A percentile compares a stretch with the other conserved stretches of the same genome.
These are phyloP conservation scores for Lentinula boryana DNA, from an alignment of 768 basidiomycete species.

Conservation along the genomic window DNA sequence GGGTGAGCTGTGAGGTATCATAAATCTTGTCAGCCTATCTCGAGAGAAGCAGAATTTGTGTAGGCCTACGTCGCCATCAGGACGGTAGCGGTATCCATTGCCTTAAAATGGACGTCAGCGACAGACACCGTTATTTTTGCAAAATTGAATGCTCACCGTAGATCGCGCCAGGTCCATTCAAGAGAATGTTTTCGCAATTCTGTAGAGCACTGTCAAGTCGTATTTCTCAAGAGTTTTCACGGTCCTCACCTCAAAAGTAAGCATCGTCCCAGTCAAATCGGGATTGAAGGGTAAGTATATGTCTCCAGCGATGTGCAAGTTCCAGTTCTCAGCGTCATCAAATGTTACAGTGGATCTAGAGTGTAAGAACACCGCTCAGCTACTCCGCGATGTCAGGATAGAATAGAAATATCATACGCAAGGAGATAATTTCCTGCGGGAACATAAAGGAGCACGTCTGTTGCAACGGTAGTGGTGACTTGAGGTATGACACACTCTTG, in stretches of 20 bases:
- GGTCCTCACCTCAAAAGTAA: constrained; percentile 15
- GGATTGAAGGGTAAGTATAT: constrained; percentile 16
- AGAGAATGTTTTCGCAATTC: constrained; percentile 16
- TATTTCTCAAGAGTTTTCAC: not conserved
- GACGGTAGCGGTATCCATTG: constrained; percentile 18
- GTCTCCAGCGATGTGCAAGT: constrained; percentile 17
- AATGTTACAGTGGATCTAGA: constrained; percentile 12
- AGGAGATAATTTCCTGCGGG: constrained; percentile 17
- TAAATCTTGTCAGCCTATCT: not conserved
- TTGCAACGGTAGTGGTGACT: constrained; percentile 11
- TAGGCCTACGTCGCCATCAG: constrained; percentile 12
- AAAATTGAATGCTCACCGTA: not conserved
- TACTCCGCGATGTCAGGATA: not conserved
- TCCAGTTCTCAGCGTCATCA: constrained; percentile 16
- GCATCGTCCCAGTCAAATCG: constrained; percentile 17
- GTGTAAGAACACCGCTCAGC: not conserved
- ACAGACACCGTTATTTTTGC: not conserved
- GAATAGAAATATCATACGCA: not conserved
- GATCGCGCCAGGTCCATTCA: constrained; percentile 17
- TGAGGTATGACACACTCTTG: constrained; percentile 14
- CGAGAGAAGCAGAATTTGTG: not conserved
- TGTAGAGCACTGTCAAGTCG: not conserved
- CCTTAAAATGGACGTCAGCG: constrained; percentile 5
- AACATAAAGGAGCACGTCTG: constrained; percentile 15
- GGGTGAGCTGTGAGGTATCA: constrained; percentile 9